Base-by-base conservation (phyloP, 495 filamentous ascomycete genomes). In the Hypoxylon cercidicola region DNA sequence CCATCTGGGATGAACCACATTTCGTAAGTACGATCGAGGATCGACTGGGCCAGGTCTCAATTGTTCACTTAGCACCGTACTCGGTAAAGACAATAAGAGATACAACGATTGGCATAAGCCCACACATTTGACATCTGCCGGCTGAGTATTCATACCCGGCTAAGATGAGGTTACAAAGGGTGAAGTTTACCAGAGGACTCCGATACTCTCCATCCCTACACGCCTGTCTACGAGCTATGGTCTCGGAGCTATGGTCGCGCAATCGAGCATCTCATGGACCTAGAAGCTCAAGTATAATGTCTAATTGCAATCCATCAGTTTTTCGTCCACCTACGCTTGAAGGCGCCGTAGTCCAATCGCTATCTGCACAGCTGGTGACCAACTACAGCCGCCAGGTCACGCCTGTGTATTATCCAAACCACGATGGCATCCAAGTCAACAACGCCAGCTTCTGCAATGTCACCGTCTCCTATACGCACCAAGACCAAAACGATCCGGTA, bases 391-490 rank as follows among this genome's bases (percentile, higher is more conserved):
- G 48, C 20, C 34, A 55, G 8, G 44, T 66, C 55, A 60, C 62
- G 4, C 55, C 55, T 35, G 15, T 60, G 7, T 39, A 60, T 44
- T 60, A 66, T 39, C 50, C 62, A 20, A 62, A 66, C 13, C 55
- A 66, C 37, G 55, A 13, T 23, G 50, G 55, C 19, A 16, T 60
- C n/a, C 44, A 49, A 13, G 50, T 54, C 15, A 30, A 46, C 18
- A 62, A 63, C 12, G 30, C 53, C 23, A 67, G 13, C 12, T 81
- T 82, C 64, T 83, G 81, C 64, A 81, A 83, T 61, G 61, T 83
- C 50, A 82, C 78, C n/a, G 54, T 82, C 20, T 72, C 73, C 6
- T 80, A 82, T 60, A 81, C 79, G 6, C 80, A 78, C 64, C 74
- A 72, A 2, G 74, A 72, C 2, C 51, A 71, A 34, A 66, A 74